phyloP scores from a whole-genome alignment of 768 basidiomycete species.

The Boletus speciosus region DNA sequence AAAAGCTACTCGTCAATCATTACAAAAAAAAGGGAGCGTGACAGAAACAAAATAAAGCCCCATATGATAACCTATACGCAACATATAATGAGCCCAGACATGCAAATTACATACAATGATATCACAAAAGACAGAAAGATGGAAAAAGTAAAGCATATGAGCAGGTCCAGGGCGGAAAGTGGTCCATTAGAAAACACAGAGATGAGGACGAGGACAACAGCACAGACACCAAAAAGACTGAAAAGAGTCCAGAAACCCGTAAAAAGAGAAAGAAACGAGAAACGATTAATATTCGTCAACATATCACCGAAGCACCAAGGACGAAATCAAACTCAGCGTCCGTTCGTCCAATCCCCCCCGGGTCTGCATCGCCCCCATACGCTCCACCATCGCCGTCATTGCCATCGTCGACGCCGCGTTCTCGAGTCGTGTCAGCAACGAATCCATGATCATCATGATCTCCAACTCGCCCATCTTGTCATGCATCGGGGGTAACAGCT shows the following conservation, averaged over 20 bases:
- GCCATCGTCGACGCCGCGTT: conserved; percentile 52
- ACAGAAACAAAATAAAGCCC: neutral
- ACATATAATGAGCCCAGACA: neutral
- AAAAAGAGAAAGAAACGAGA: neutral
- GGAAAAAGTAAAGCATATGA: neutral
- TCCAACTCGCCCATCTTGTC: conserved; percentile 72
- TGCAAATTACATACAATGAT: conserved; percentile 1
- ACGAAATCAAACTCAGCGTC: conserved; percentile 44
- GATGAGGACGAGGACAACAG: neutral
- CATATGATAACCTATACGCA: neutral
- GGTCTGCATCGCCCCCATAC: conserved; percentile 33
- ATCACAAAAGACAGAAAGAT: neutral
- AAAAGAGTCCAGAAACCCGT: neutral
- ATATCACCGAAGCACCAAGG: conserved; percentile 28
- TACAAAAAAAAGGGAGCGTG: neutral
- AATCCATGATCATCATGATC: conserved; percentile 71
- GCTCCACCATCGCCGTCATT: conserved; percentile 8
- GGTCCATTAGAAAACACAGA: neutral
- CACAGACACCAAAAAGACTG: neutral
- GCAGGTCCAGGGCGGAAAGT: neutral
- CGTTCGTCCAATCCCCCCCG: conserved; percentile 44
- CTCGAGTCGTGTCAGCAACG: conserved; percentile 69
- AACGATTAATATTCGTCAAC: conserved; percentile 1
- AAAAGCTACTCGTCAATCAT: neutral
- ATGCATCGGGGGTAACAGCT: conserved; percentile 64